phyloP scores from a whole-genome alignment of 2,329 filamentous ascomycete genomes.

The Amphichorda felina region DNA sequence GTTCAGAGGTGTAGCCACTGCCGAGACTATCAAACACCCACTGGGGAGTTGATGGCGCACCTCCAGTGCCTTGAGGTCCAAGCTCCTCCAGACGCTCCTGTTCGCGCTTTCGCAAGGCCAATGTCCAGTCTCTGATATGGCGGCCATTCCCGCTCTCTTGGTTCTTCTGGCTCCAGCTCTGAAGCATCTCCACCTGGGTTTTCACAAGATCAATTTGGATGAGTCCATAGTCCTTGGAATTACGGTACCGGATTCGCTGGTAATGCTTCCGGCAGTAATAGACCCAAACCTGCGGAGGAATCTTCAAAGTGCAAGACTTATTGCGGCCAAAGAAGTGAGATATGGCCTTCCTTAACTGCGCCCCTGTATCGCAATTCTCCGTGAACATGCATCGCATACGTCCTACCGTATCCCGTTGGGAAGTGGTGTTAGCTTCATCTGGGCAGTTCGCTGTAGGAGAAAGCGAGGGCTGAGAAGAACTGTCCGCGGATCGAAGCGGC shows the following conservation, averaged over 20 bases:
- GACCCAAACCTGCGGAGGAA: slow-evolving; percentile 61
- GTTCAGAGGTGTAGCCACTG: slow-evolving; percentile 31
- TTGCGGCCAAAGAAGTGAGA: slow-evolving; percentile 77
- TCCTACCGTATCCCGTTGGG: too few species aligned
- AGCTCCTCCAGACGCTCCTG: slow-evolving; percentile 37
- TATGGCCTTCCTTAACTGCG: slow-evolving; percentile 53
- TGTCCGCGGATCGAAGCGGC: too few species aligned
- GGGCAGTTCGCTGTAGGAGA: too few species aligned
- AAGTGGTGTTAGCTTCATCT: too few species aligned
- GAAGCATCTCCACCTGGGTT: slow-evolving; percentile 49
- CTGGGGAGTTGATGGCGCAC: slow-evolving; percentile 23
- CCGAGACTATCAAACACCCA: slow-evolving; percentile 37
- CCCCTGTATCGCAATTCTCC: slow-evolving; percentile 2
- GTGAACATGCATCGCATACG: not conserved
- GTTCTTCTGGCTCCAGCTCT: slow-evolving; percentile 48
- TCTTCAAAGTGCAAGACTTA: slow-evolving; percentile 61
- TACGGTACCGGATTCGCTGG: slow-evolving; percentile 63
- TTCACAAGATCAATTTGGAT: slow-evolving; percentile 53
- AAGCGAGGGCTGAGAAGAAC: too few species aligned
- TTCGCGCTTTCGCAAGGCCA: slow-evolving; percentile 54
- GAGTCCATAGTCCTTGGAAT: slow-evolving; percentile 45
- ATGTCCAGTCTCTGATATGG: slow-evolving; percentile 37
- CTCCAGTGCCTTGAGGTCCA: slow-evolving; percentile 2
- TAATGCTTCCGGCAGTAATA: slow-evolving; percentile 75
- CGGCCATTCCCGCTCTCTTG: slow-evolving; percentile 13